Base-by-base conservation (phyloP, 306 rosid genomes). In the Astragalus glycyphyllos region DNA sequence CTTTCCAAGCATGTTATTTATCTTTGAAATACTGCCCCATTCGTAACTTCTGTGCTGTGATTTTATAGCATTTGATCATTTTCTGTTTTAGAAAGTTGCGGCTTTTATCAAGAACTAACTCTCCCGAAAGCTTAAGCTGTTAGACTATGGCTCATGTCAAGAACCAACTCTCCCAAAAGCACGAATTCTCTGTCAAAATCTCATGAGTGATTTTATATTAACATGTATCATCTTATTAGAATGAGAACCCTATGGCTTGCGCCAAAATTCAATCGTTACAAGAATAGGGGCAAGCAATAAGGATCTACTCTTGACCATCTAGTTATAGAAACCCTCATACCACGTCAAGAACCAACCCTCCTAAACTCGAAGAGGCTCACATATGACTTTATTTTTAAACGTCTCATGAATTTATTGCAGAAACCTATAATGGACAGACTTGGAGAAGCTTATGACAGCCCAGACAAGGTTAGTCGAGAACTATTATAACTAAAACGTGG, bases 381-480 rank as follows among this genome's bases (percentile, higher is more conserved):
- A 42, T 57, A 55, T 57, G 44, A 31, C 42, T 74, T 53, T 42
- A 20, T 57, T 26, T 57, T 29, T 75, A 35, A 35, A 46, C 13
- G 13, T 11, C 67, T 35, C 20, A 1, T 50, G 53, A 76, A 65
- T 78, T 69, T 45, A 58, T 82, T 81, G 81, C 89, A 94, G 98
- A 90, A 90, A 76, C 97, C 98, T 79, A 94, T 91, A 84, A 91
- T 84, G 81, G 91, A 86, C 81, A 86, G 91, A 79, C 95, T 94
- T 61, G 89, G 91, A 34, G 97, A 90, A 83, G 96, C 98, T 57
- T 90, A 86, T 84, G 98, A 94, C 74, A 77, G 85, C 76, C 90
- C 92, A 49, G 90, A 79, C 68, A 94, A 94, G 95, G 97, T 94
- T 49, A 71, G 84, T 82, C 59, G 53, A 54, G 47, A 51, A 67